phyloP scores from a whole-genome alignment of 2,329 filamentous ascomycete species.

The Emergomyces africanus region DNA sequence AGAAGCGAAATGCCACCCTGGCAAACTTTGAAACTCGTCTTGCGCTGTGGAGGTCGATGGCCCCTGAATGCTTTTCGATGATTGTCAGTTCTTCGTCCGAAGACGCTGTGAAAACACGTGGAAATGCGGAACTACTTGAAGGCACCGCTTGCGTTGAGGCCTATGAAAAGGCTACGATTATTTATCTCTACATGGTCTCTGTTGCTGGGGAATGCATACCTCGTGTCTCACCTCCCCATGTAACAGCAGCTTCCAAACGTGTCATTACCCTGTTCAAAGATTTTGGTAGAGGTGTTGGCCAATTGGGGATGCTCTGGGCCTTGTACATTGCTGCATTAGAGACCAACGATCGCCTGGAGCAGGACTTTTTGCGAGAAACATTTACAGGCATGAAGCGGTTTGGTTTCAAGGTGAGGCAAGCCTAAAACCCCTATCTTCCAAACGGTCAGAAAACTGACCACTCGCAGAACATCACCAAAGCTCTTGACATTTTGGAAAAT shows the following conservation, averaged over 20 bases:
- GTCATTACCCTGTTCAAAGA: constrained; percentile 19
- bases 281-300: constrained; percentile 22
- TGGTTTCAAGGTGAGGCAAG: background rate
- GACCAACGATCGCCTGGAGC: constrained; percentile 17
- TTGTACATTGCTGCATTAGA: constrained; percentile 25
- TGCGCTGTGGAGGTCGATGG: background rate
- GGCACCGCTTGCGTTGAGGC: constrained; percentile 25
- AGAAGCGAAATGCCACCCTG: background rate
- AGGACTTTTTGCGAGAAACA: constrained; percentile 18
- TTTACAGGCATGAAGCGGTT: background rate
- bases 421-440: background rate
- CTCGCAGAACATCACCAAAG: background rate
- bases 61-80: background rate
- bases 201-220: constrained; percentile 18
- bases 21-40: background rate
- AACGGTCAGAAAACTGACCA: background rate
- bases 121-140: constrained; percentile 20
- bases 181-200: constrained; percentile 23
- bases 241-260: constrained; percentile 17
- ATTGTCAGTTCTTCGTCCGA: constrained; percentile 4
- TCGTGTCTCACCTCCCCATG: constrained; percentile 7
- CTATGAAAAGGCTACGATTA: constrained; percentile 25
- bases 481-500: background rate
- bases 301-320: constrained; percentile 22
- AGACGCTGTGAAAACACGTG: constrained; percentile 27